Percentiles rank a stretch among this genome's conserved stretches.
phyloP scores from a whole-genome alignment of 73 alveolate genomes.

The Paramecium bursaria region DNA sequence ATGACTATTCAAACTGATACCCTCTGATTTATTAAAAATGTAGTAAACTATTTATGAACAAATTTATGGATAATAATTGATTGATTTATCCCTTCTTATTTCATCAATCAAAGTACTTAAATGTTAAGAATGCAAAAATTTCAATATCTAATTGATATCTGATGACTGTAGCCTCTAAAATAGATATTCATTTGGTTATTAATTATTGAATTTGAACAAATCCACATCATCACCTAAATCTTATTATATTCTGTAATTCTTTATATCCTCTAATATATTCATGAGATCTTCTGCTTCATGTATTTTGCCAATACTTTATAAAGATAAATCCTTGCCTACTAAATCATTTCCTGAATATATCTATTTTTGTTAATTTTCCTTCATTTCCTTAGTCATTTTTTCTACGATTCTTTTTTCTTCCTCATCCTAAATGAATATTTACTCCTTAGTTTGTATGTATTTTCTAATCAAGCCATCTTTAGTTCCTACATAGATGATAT shows the following conservation, averaged over 20 bases:
- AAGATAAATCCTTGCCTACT: slow-evolving; percentile 29
- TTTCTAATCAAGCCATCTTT: slow-evolving; percentile 90
- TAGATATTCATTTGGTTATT: slow-evolving; percentile 15
- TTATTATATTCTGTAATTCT: slow-evolving; percentile 6
- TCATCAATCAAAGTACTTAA: slow-evolving; percentile 16
- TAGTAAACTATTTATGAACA: background rate
- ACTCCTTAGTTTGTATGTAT: slow-evolving; percentile 89
- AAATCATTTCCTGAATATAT: slow-evolving; percentile 29
- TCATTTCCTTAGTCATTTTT: slow-evolving; percentile 79
- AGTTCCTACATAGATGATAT: slow-evolving; percentile 83
- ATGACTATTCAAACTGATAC: slow-evolving; percentile 54
- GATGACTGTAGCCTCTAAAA: background rate
- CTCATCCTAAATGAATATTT: slow-evolving; percentile 86
- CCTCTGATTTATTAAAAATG: slow-evolving; percentile 37
- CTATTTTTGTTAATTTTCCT: slow-evolving; percentile 79
- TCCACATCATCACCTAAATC: slow-evolving; percentile 31
- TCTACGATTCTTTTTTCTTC: slow-evolving; percentile 89
- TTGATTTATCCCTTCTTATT: slow-evolving; percentile 23
- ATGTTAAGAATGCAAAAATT: slow-evolving; percentile 50
- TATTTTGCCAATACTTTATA: background rate
- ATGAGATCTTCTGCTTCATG: slow-evolving; percentile 39
- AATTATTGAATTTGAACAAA: background rate
- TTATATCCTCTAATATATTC: slow-evolving; percentile 30
- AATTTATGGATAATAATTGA: slow-evolving; percentile 1
- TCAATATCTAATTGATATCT: slow-evolving; percentile 9